phyloP scores from a whole-genome alignment of 2,329 filamentous ascomycete genomes.

The Aspergillus clavatus region DNA sequence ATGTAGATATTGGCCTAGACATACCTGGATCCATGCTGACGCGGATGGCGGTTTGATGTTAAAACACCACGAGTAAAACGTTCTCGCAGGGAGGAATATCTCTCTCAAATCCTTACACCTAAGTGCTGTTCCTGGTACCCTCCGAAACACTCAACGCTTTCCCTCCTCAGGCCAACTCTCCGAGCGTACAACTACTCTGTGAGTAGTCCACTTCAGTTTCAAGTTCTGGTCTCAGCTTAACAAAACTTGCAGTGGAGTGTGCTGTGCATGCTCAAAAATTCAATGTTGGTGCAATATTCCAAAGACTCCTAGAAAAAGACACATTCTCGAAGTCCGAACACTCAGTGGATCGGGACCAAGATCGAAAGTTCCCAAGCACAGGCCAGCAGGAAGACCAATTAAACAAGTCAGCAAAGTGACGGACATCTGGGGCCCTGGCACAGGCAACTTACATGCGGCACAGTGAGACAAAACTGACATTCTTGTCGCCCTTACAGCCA shows the following conservation, averaged over 20 bases:
- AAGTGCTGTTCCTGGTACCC: neutral
- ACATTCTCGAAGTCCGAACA: neutral
- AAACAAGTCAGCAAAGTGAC: conserved; percentile 3
- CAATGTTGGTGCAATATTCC: too few species aligned
- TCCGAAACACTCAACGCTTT: neutral
- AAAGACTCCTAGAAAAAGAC: too few species aligned
- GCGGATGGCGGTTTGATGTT: too few species aligned
- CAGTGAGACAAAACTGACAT: too few species aligned
- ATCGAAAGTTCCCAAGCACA: conserved; percentile 1
- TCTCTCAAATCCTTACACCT: too few species aligned
- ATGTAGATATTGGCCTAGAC: too few species aligned
- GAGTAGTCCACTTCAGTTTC: neutral
- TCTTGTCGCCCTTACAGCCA: neutral
- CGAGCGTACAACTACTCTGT: neutral
- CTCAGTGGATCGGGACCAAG: neutral
- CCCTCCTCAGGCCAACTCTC: neutral
- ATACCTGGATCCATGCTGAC: too few species aligned
- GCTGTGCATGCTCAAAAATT: neutral
- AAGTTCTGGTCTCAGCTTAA: neutral
- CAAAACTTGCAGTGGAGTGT: neutral
- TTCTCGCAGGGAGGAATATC: too few species aligned
- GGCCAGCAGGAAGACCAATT: conserved; percentile 2
- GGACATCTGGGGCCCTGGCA: neutral
- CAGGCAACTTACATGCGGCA: conserved; percentile 6
- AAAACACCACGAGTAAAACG: too few species aligned